phyloP scores from a whole-genome alignment of 1,284 basidiomycete species.

The Bjerkandera adusta region DNA sequence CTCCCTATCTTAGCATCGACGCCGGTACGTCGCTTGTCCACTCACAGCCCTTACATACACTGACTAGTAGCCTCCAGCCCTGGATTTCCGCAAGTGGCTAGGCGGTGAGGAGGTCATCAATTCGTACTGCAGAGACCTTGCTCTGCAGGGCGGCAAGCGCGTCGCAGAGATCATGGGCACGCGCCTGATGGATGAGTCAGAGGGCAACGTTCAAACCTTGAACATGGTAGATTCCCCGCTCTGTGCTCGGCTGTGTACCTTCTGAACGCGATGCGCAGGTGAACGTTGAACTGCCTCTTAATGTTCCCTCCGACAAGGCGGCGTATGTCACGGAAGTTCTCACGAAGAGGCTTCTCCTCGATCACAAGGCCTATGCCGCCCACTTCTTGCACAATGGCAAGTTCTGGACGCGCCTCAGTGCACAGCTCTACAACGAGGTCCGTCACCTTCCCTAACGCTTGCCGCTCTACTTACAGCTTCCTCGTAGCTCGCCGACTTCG shows the following conservation, averaged over 20 bases:
- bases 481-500: conserved; percentile 17
- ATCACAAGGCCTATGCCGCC: conserved; percentile 14
- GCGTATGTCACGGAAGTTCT: conserved; percentile 7
- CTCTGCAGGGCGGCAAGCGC: conserved; percentile 60
- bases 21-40: conserved; percentile 40
- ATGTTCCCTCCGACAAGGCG: conserved; percentile 10
- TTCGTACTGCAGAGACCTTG: conserved; percentile 70
- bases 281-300: conserved; percentile 12
- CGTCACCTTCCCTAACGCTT: neutral
- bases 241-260: neutral
- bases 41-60: no score
- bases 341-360: conserved; percentile 14
- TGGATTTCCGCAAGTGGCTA: conserved; percentile 74
- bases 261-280: neutral
- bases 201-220: conserved; percentile 56
- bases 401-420: conserved; percentile 15
- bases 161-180: conserved; percentile 66
- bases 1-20: conserved; percentile 48
- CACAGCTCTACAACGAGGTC: conserved; percentile 18
- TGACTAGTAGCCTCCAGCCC: conserved; percentile 50
- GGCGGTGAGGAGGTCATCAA: conserved; percentile 83
- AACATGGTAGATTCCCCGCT: conserved; percentile 57
- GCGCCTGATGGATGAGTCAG: conserved; percentile 51
- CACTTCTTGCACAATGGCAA: conserved; percentile 13
- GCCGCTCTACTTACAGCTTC: neutral